Conservation (phyloP, 805 yeast genomes). For the Kazachstania africana region DNA sequence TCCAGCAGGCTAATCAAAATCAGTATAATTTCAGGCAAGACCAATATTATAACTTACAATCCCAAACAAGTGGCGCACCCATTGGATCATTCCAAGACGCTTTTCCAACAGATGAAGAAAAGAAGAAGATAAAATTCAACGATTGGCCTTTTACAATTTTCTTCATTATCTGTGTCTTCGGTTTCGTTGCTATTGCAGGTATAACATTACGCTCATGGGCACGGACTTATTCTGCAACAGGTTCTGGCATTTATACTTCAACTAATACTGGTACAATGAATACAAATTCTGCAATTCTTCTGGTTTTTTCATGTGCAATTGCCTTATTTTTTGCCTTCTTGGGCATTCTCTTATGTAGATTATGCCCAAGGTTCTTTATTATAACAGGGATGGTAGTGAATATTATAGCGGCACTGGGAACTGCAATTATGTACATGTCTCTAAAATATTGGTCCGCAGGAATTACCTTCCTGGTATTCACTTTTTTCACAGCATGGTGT, state of each 20-base stretch:
- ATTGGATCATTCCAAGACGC: slow-evolving; percentile 50
- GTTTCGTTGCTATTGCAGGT: slow-evolving; percentile 60
- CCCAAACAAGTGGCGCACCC: slow-evolving; percentile 27
- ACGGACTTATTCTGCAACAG: slow-evolving; percentile 41
- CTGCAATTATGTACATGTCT: slow-evolving; percentile 63
- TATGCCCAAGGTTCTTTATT: slow-evolving; percentile 57
- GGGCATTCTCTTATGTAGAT: slow-evolving; percentile 50
- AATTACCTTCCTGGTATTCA: slow-evolving; percentile 56
- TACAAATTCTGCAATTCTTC: slow-evolving; percentile 62
- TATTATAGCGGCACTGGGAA: slow-evolving; percentile 57
- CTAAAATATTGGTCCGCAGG: slow-evolving; percentile 71
- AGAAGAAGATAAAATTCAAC: slow-evolving; percentile 47
- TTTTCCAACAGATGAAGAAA: slow-evolving; percentile 32
- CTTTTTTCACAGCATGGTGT: slow-evolving; percentile 51
- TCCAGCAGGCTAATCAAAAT: slow-evolving; percentile 4
- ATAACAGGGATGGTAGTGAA: slow-evolving; percentile 56
- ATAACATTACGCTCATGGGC: slow-evolving; percentile 57
- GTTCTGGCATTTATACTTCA: slow-evolving; percentile 49
- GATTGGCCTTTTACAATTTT: slow-evolving; percentile 63
- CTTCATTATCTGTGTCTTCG: slow-evolving; percentile 38
- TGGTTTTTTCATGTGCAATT: slow-evolving; percentile 52
- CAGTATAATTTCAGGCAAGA: slow-evolving; percentile 18
- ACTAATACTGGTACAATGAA: slow-evolving; percentile 50
- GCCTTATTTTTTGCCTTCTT: slow-evolving; percentile 45
- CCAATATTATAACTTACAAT: slow-evolving; percentile 19